Conservation (phyloP, 208 protist genomes). For the Trypanosoma caninum region DNA sequence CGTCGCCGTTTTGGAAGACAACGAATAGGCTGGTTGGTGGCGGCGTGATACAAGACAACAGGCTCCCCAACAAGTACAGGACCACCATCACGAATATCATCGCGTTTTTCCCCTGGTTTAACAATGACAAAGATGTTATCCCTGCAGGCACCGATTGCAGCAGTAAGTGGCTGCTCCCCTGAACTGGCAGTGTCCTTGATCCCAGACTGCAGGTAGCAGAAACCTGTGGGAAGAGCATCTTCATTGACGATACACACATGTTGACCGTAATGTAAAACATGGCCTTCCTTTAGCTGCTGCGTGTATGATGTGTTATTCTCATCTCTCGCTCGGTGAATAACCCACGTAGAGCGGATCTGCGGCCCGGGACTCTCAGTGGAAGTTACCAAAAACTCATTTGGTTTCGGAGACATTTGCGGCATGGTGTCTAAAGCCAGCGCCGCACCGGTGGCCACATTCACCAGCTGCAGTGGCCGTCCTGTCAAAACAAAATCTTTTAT, state of each 20-base stretch:
- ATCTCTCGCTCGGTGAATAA: slow-evolving; percentile 56
- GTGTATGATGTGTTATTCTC: slow-evolving; percentile 72
- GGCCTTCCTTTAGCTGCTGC: slow-evolving; percentile 30
- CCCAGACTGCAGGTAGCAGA: slow-evolving; percentile 67
- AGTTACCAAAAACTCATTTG: slow-evolving; percentile 30
- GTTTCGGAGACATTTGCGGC: slow-evolving; percentile 3
- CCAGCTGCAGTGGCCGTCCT: slow-evolving; percentile 46
- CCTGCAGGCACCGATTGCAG: slow-evolving; percentile 36
- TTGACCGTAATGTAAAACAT: slow-evolving; percentile 85
- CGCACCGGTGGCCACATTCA: slow-evolving; percentile 40
- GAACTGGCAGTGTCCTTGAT: slow-evolving; percentile 24
- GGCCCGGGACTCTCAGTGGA: slow-evolving; percentile 15
- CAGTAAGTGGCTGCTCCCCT: slow-evolving; percentile 41
- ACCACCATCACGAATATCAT: slow-evolving; percentile 50
- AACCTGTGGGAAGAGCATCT: slow-evolving; percentile 44
- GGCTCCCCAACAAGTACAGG: slow-evolving; percentile 60
- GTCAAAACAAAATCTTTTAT: slow-evolving; percentile 38
- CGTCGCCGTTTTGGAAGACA: slow-evolving; percentile 27
- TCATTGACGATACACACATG: slow-evolving; percentile 74
- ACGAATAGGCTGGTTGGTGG: slow-evolving; percentile 64
- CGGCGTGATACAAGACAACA: slow-evolving; percentile 71
- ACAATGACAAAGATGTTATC: slow-evolving; percentile 77
- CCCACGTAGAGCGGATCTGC: slow-evolving; percentile 72
- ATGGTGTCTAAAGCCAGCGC: slow-evolving; percentile 57
- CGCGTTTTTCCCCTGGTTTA: slow-evolving; percentile 37